A percentile compares a stretch with the other conserved stretches of the same genome.
Conservation (phyloP, 208 protist species). For the Wallacemonas collosoma region DNA sequence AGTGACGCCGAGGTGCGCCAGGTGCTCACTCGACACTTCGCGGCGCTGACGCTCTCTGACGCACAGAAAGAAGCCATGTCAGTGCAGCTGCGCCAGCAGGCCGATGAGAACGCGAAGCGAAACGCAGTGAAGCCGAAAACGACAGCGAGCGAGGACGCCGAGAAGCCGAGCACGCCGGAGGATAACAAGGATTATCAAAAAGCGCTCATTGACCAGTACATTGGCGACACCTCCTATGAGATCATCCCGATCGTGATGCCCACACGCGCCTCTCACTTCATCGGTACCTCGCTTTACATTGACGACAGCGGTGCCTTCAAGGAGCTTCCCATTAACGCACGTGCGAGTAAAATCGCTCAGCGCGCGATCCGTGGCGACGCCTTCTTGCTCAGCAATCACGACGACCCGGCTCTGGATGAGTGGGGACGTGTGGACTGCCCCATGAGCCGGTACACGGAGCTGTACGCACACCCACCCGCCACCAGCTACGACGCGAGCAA, state of each 20-base stretch:
- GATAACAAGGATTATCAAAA: constrained; percentile 44
- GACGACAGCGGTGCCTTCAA: constrained; percentile 90
- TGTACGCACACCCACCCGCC: constrained; percentile 48
- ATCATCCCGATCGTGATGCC: constrained; percentile 90
- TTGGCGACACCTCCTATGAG: constrained; percentile 79
- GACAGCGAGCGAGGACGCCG: constrained; percentile 8
- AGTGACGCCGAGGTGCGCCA: constrained; percentile 70
- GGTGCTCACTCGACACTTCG: constrained; percentile 70
- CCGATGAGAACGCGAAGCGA: constrained; percentile 29
- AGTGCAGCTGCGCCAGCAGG: constrained; percentile 52
- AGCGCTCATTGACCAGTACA: constrained; percentile 67
- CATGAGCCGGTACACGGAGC: constrained; percentile 39
- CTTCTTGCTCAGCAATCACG: constrained; percentile 86
- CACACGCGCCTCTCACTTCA: constrained; percentile 61
- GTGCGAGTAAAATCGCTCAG: constrained; percentile 85
- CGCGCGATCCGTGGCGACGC: constrained; percentile 88
- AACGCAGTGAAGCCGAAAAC: constrained; percentile 13
- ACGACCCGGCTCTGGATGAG: constrained; percentile 86
- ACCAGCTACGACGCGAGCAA: constrained; percentile 68
- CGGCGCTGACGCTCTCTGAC: constrained; percentile 61
- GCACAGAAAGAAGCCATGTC: constrained; percentile 73
- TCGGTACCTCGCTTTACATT: constrained; percentile 89
- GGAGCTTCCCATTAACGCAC: constrained; percentile 75
- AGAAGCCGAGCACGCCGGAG: constrained; percentile 9
- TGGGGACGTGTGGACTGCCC: constrained; percentile 82